These are phyloP conservation scores for Aspergillus fumigatiaffinis DNA, from an alignment of 2,329 filamentous ascomycete genomes.

Conservation along the genomic window DNA sequence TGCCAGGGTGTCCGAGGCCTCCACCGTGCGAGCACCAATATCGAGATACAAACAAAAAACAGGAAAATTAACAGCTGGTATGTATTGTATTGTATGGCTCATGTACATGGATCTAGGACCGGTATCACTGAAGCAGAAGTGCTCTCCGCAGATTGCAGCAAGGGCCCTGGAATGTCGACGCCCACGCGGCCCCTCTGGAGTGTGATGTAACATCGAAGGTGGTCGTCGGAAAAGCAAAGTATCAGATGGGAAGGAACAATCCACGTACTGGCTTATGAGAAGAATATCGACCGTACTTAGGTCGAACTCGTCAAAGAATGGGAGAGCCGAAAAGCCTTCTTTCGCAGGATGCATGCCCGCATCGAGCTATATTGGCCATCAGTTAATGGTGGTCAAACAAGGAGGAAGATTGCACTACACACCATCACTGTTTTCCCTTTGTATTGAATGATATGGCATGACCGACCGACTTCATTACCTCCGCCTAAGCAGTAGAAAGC, in stretches of 20 bases:
- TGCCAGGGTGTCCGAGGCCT: background rate
- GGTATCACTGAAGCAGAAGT: slow-evolving; percentile 3
- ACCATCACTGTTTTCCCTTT: slow-evolving; percentile 99
- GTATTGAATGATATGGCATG: slow-evolving; percentile 97
- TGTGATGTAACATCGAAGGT: background rate
- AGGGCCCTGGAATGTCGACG: background rate
- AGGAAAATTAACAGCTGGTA: slow-evolving; percentile 19
- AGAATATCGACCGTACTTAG: slow-evolving; percentile 95
- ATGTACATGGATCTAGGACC: slow-evolving; percentile 30
- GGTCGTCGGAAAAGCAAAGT: background rate
- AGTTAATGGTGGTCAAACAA: background rate
- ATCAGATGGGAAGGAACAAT: slow-evolving; percentile 17
- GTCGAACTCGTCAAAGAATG: slow-evolving; percentile 98
- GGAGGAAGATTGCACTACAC: slow-evolving; percentile 28
- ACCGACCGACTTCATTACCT: slow-evolving; percentile 94
- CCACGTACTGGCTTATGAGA: slow-evolving; percentile 96
- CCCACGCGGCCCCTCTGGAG: background rate
- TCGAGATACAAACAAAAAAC: slow-evolving; percentile 13
- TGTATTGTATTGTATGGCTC: slow-evolving; percentile 34
- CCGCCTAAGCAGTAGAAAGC: slow-evolving; percentile 91
- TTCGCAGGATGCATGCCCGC: slow-evolving; percentile 96
- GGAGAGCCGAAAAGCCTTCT: slow-evolving; percentile 86
- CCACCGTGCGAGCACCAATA: slow-evolving; percentile 11
- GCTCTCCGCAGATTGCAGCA: background rate
- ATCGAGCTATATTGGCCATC: slow-evolving; percentile 64